Conservation (phyloP, 2,329 filamentous ascomycete genomes). For the Trichoderma arundinaceum region DNA sequence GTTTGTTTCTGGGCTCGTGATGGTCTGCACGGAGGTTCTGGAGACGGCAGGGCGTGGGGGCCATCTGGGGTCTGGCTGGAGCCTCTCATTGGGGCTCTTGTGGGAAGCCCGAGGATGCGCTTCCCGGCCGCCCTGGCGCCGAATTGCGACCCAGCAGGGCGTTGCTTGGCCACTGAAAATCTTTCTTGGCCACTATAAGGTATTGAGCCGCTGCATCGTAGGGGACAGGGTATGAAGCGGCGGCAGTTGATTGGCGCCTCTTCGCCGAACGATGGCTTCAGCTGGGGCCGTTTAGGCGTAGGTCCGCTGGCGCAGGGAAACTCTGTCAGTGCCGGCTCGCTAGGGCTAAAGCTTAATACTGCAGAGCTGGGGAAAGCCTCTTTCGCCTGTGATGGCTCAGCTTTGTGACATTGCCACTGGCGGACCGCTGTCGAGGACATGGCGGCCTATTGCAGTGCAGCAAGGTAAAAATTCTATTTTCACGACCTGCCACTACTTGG, state of each 20-base stretch:
- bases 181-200: not conserved
- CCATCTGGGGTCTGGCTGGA: conserved; percentile 20
- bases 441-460: not conserved
- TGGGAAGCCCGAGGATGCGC: no score
- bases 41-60: not conserved
- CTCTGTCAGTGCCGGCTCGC: not conserved
- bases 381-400: not conserved
- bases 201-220: not conserved
- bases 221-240: not conserved
- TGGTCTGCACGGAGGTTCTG: not conserved
- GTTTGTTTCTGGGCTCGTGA: not conserved
- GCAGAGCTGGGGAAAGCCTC: not conserved
- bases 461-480: not conserved
- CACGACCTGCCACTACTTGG: not conserved
- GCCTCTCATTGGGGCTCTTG: not conserved
- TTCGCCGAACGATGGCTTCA: not conserved
- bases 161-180: not conserved
- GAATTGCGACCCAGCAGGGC: not conserved
- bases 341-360: conserved; percentile 7
- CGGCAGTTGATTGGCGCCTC: not conserved
- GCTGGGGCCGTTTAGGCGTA: conserved; percentile 4
- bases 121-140: not conserved
- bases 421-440: not conserved
- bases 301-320: not conserved
- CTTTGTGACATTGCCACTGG: not conserved